phyloP scores from a whole-genome alignment of 2,329 filamentous ascomycete genomes.

The Fusarium penzigii region DNA sequence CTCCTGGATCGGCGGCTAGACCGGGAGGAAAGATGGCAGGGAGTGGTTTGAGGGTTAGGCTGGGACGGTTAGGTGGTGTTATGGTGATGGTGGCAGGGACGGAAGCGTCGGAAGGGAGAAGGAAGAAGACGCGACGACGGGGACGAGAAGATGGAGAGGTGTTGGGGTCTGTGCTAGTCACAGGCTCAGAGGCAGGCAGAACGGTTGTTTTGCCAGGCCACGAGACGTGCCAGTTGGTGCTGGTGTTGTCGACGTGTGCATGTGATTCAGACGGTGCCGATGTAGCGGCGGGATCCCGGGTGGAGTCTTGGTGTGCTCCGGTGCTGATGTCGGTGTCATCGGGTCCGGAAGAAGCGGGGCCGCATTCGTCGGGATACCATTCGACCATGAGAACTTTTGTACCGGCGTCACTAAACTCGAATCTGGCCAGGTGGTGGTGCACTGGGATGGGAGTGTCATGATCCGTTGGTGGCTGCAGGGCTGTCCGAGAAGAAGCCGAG shows the following conservation, averaged over 20 bases:
- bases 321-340: too few relatives aligned
- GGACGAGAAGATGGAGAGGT: slow-evolving; percentile 27
- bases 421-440: slow-evolving; percentile 60
- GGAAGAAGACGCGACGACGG: slow-evolving; percentile 72
- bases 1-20: slow-evolving; percentile 69
- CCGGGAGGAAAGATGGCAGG: slow-evolving; percentile 84
- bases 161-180: slow-evolving; percentile 29
- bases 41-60: slow-evolving; percentile 70
- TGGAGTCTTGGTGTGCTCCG: too few relatives aligned
- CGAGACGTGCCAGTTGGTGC: slow-evolving; percentile 67
- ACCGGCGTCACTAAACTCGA: slow-evolving; percentile 85
- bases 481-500: slow-evolving; percentile 37
- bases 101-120: slow-evolving; percentile 70
- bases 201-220: slow-evolving; percentile 81
- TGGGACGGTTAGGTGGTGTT: slow-evolving; percentile 41
- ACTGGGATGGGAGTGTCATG: slow-evolving; percentile 22
- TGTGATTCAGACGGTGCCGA: slow-evolving; percentile 15
- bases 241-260: slow-evolving; percentile 5
- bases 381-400: slow-evolving; percentile 94
- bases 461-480: slow-evolving; percentile 23
- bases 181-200: slow-evolving; percentile 56
- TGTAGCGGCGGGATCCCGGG: slow-evolving; percentile 17
- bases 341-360: slow-evolving; percentile 14
- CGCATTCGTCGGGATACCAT: slow-evolving; percentile 59
- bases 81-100: slow-evolving; percentile 75